Evolutionary conservation across 805 yeast genomes (phyloP).

Genomic region (Vanderwaltozyma yarrowii): DNA sequence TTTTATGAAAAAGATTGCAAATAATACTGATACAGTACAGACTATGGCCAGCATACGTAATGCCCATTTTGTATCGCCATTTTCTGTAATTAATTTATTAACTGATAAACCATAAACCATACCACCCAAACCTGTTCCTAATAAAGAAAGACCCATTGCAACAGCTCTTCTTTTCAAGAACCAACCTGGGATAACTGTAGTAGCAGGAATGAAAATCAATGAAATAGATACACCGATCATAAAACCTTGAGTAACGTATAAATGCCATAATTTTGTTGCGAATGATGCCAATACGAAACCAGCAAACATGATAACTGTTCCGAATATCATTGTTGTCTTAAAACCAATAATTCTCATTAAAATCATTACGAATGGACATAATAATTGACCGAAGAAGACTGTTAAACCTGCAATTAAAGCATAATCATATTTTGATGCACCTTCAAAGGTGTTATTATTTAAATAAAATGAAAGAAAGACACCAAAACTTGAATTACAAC

Average conservation of each 20-base stretch:
- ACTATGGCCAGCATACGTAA: slow-evolving; percentile 36
- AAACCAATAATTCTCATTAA: slow-evolving; percentile 42
- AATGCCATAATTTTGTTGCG: slow-evolving; percentile 50
- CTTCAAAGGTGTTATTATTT: slow-evolving; percentile 39
- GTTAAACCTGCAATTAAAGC: slow-evolving; percentile 62
- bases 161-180: slow-evolving; percentile 52
- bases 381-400: slow-evolving; percentile 42
- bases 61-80: slow-evolving; percentile 39
- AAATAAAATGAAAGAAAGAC: slow-evolving; percentile 51
- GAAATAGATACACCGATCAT: slow-evolving; percentile 45
- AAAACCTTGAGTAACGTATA: slow-evolving; percentile 60
- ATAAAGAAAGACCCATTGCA: slow-evolving; percentile 39
- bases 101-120: slow-evolving; percentile 34
- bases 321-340: slow-evolving; percentile 38
- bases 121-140: slow-evolving; percentile 49
- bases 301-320: slow-evolving; percentile 40
- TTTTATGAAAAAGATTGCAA: slow-evolving; percentile 35
- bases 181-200: slow-evolving; percentile 59
- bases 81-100: slow-evolving; percentile 32
- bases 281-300: slow-evolving; percentile 54
- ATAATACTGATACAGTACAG: slow-evolving; percentile 29
- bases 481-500: slow-evolving; percentile 57
- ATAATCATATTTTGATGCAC: slow-evolving; percentile 47
- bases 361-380: slow-evolving; percentile 47
- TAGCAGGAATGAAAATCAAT: slow-evolving; percentile 46